Base-by-base conservation (phyloP, 805 yeast genomes). In the Candida germanica region DNA sequence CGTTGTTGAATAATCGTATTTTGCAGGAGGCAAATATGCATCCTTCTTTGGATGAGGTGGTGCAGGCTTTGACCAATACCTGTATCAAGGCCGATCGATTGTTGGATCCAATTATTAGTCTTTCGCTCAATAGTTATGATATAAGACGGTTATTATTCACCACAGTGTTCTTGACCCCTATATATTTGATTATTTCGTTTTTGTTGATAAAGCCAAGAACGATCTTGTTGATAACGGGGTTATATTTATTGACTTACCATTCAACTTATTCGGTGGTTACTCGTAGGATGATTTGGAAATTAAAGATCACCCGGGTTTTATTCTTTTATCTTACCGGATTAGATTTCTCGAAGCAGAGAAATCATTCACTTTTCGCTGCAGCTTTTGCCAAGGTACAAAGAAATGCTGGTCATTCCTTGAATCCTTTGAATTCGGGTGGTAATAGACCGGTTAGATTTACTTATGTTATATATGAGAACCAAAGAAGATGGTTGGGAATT, bases 401-500 rank as follows among this genome's bases (percentile, higher is more conserved):
- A 41, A 54, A 51, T 41, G 53, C 61, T 11, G 58, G 50, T 23
- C 45, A 48, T 33, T 43, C 56, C 13, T 46, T 49, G 30, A 53
- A 47, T 23, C 47, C 58, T 8, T 38, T 41, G 21, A 39, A 35
- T 23, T 35, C 39, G 18, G 49, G 39, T 29, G 35, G 47, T 20
- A 57, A 53, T 48, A 60, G 66, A 35, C 77, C 80, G 1, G 88
- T 87, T 20, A 64, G 89, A 38, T 93, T 89, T 59, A 89, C 97
- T 4, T 91, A 87, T 59, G 97, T 87, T 2, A 69, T 93, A 8
- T 89, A 81, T 59, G 98, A 91, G 58, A 91, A 91, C 58, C 98
- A 91, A 65, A 79, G 98, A 54, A 80, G 94, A 51, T 91, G 98
- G 98, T 70, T 91, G 26, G 98, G 97, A 10, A 86, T 91, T 49